phyloP scores from a whole-genome alignment of 2,329 filamentous ascomycete species.

The Lachnum nothofagi region DNA sequence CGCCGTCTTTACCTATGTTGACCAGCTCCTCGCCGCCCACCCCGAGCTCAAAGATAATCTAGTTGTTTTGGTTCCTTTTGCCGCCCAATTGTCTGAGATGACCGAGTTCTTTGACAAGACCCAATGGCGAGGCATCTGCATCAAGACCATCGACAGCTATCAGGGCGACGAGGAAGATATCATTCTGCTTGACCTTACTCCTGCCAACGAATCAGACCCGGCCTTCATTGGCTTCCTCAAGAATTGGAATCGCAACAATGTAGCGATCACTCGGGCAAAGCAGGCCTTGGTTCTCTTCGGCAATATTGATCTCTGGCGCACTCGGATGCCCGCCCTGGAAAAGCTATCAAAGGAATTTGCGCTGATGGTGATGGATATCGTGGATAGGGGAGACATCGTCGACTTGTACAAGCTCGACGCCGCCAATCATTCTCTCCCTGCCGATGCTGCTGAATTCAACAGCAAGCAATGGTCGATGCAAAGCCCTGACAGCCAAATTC shows the following conservation, averaged over 20 bases:
- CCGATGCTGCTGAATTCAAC: too few relatives aligned
- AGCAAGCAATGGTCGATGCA: too few relatives aligned
- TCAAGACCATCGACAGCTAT: constrained; percentile 10
- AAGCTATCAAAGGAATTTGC: constrained; percentile 2
- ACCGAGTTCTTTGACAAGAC: not conserved
- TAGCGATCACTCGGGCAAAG: constrained; percentile 13
- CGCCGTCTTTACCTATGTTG: not conserved
- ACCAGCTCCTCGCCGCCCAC: not conserved
- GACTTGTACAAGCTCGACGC: too few relatives aligned
- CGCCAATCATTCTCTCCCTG: too few relatives aligned
- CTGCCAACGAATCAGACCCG: constrained; percentile 3
- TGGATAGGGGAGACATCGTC: constrained; percentile 9
- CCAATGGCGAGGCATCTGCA: not conserved
- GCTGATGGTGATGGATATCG: constrained; percentile 2
- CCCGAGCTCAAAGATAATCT: not conserved
- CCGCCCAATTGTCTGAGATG: constrained; percentile 2
- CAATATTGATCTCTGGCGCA: constrained; percentile 11
- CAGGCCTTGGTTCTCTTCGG: constrained; percentile 4
- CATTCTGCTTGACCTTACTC: constrained; percentile 4
- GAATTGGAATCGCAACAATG: constrained; percentile 14
- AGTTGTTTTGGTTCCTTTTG: constrained; percentile 8
- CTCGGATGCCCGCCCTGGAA: not conserved
- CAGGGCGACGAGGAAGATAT: constrained; percentile 10
- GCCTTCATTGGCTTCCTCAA: constrained; percentile 7
- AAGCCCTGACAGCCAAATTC: too few relatives aligned